Conservation (phyloP, 495 filamentous ascomycete genomes). For the Neurospora terricola region DNA sequence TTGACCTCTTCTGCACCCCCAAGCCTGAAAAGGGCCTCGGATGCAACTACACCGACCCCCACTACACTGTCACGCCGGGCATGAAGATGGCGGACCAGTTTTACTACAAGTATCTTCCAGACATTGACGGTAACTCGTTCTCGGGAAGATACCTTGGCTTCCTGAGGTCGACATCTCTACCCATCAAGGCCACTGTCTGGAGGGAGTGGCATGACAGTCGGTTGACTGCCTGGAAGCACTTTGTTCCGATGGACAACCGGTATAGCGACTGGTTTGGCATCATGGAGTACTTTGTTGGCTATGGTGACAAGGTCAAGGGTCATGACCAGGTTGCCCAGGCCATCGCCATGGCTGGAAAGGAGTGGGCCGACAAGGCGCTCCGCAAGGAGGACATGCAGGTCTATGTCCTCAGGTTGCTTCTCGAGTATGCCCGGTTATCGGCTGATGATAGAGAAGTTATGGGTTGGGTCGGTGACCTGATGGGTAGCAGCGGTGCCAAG, state of each 20-base stretch:
- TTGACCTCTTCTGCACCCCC: slow-evolving; percentile 32
- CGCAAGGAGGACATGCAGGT: slow-evolving; percentile 64
- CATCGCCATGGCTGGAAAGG: slow-evolving; percentile 52
- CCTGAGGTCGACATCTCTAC: slow-evolving; percentile 50
- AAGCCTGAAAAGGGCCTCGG: slow-evolving; percentile 17
- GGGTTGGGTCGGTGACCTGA: slow-evolving; percentile 50
- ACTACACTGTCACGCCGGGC: slow-evolving; percentile 28
- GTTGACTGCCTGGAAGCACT: slow-evolving; percentile 62
- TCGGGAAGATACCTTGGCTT: slow-evolving; percentile 63
- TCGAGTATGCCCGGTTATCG: slow-evolving; percentile 60
- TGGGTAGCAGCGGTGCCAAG: neutral
- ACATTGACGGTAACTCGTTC: slow-evolving; percentile 67
- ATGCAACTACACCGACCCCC: slow-evolving; percentile 42
- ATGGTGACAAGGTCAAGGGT: slow-evolving; percentile 17
- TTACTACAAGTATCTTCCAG: slow-evolving; percentile 49
- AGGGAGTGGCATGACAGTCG: slow-evolving; percentile 67
- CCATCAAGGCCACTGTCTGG: slow-evolving; percentile 65
- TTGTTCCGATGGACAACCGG: slow-evolving; percentile 77
- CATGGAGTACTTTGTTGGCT: slow-evolving; percentile 70
- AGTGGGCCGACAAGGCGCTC: slow-evolving; percentile 61
- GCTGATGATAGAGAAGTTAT: slow-evolving; percentile 57
- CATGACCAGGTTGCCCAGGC: slow-evolving; percentile 37
- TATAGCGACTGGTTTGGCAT: slow-evolving; percentile 68
- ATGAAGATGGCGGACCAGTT: slow-evolving; percentile 49
- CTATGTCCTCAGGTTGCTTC: slow-evolving; percentile 55